Percentiles rank a stretch among this genome's conserved stretches.
These are phyloP conservation scores for Amanita molliuscula DNA, from an alignment of 768 basidiomycete genomes.

Conservation along the genomic window DNA sequence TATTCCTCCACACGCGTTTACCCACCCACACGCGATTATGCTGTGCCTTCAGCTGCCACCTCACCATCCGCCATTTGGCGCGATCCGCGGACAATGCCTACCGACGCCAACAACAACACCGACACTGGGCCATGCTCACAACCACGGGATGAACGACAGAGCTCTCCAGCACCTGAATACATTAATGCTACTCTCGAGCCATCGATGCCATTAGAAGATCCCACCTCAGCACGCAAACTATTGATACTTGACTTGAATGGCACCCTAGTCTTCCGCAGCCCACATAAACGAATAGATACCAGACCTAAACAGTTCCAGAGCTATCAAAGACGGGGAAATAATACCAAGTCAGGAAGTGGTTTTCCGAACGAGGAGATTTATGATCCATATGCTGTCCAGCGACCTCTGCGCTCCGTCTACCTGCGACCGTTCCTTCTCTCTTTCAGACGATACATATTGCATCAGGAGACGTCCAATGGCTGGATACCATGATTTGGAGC, in stretches of 20 bases:
- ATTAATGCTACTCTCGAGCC: conserved; percentile 18
- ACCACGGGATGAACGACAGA: background rate
- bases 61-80: background rate
- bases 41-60: background rate
- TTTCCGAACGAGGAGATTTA: background rate
- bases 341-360: background rate
- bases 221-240: conserved; percentile 39
- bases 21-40: background rate
- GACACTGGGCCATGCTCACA: background rate
- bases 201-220: conserved; percentile 16
- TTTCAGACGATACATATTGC: conserved; percentile 56
- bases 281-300: conserved; percentile 17
- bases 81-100: background rate
- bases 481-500: conserved; percentile 86
- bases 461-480: conserved; percentile 49
- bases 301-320: conserved; percentile 1
- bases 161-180: conserved; percentile 16
- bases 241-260: conserved; percentile 73
- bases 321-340: background rate
- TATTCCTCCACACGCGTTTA: background rate
- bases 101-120: background rate
- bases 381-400: conserved; percentile 15
- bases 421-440: conserved; percentile 57
- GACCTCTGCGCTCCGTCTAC: conserved; percentile 29
- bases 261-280: conserved; percentile 54